A percentile compares a stretch with the other conserved stretches of the same genome.
Conservation (phyloP, 495 filamentous ascomycete genomes). For the Xylaria cubensis region DNA sequence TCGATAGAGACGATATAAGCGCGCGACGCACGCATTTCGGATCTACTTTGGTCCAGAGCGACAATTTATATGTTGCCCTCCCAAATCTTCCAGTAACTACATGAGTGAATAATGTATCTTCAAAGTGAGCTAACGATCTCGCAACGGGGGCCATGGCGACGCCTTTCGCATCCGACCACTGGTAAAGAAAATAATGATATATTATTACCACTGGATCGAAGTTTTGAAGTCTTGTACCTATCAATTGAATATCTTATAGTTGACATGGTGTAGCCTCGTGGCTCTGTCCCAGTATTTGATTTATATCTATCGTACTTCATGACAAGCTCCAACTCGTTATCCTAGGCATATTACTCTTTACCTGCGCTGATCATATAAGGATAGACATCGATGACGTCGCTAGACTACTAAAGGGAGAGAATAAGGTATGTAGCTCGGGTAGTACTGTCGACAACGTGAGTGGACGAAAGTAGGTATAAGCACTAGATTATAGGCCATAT, state of each 20-base stretch:
- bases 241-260: not conserved
- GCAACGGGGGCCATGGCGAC: not conserved
- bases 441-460: not conserved
- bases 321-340: not conserved
- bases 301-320: too few species aligned
- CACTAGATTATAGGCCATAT: not conserved
- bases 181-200: not conserved
- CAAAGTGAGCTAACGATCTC: not conserved
- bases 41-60: not conserved
- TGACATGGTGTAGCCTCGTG: not conserved
- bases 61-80: not conserved
- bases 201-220: not conserved
- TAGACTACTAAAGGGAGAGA: not conserved
- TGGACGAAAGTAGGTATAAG: not conserved
- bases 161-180: not conserved
- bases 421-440: not conserved
- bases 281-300: not conserved
- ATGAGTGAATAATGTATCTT: not conserved
- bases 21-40: constrained; percentile 6
- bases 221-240: not conserved
- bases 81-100: not conserved
- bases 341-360: not conserved
- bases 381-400: not conserved
- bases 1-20: constrained; percentile 21
- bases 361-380: not conserved